Evolutionary conservation across 371 early-diverging fungal genomes (phyloP).

Genomic region (Zychaea mexicana): DNA sequence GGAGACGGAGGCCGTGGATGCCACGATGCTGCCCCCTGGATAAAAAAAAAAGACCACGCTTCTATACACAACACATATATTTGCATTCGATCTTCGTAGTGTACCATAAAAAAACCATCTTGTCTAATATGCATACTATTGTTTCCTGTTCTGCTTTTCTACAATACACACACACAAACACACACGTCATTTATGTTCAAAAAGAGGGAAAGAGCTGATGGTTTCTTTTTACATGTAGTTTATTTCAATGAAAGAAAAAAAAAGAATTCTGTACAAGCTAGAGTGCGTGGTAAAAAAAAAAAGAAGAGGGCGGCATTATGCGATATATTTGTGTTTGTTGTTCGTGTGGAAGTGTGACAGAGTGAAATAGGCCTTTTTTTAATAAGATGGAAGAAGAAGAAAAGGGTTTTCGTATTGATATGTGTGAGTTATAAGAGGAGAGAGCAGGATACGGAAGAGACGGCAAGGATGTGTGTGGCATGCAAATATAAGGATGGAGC

Average conservation of each 20-base stretch:
- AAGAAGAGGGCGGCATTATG: conserved; percentile 2
- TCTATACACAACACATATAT: neutral
- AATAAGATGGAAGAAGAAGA: neutral
- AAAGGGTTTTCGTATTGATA: neutral
- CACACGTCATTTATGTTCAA: no score
- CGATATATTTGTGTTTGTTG: conserved; percentile 4
- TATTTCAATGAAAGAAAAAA: conserved; percentile 7
- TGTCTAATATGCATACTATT: neutral
- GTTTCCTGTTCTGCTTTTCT: neutral
- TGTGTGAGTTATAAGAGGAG: no score
- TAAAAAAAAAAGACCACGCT: conserved; percentile 43
- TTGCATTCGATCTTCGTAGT: neutral
- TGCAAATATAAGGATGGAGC: neutral
- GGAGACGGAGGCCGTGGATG: conserved; percentile 75
- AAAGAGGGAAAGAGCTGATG: neutral
- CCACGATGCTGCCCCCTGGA: conserved; percentile 90
- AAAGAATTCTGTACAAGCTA: conserved; percentile 13
- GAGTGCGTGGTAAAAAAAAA: neutral
- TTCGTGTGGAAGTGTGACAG: neutral
- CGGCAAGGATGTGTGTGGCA: neutral
- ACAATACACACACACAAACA: no score
- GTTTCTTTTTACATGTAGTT: conserved; percentile 10
- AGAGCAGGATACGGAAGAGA: neutral
- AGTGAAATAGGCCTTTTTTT: neutral
- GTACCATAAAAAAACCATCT: neutral